phyloP scores from a whole-genome alignment of 2,329 filamentous ascomycete species.

The Venturia aucupariae region DNA sequence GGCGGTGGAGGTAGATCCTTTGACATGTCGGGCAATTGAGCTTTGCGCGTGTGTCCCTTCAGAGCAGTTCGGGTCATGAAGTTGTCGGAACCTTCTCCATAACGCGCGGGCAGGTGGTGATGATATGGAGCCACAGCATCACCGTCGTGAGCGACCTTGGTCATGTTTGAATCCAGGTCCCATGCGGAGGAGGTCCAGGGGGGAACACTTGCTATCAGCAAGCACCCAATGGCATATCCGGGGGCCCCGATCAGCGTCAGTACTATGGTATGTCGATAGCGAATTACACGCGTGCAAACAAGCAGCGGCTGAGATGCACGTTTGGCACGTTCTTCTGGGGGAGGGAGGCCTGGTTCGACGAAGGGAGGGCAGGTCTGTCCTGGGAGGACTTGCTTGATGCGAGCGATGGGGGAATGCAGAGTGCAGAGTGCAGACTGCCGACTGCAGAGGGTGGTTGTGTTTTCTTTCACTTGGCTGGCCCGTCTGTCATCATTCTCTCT shows the following conservation, averaged over 20 bases:
- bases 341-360: background rate
- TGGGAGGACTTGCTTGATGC: background rate
- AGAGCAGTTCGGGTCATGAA: slow-evolving; percentile 3
- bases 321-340: background rate
- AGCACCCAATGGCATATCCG: background rate
- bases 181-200: background rate
- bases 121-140: background rate
- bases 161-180: background rate
- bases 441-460: background rate
- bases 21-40: background rate
- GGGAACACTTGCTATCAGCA: background rate
- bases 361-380: background rate
- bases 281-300: background rate
- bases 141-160: background rate
- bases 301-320: background rate
- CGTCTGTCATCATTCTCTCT: background rate
- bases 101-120: slow-evolving; percentile 1
- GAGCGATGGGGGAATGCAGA: background rate
- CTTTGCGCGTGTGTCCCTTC: slow-evolving; percentile 4
- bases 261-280: background rate
- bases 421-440: too few relatives aligned
- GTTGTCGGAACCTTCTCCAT: slow-evolving; percentile 1
- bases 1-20: slow-evolving; percentile 3
- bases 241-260: background rate
- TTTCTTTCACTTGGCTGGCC: background rate